phyloP scores from a whole-genome alignment of 108 stramenopile species.

The Cyclotella choctawhatcheeana region DNA sequence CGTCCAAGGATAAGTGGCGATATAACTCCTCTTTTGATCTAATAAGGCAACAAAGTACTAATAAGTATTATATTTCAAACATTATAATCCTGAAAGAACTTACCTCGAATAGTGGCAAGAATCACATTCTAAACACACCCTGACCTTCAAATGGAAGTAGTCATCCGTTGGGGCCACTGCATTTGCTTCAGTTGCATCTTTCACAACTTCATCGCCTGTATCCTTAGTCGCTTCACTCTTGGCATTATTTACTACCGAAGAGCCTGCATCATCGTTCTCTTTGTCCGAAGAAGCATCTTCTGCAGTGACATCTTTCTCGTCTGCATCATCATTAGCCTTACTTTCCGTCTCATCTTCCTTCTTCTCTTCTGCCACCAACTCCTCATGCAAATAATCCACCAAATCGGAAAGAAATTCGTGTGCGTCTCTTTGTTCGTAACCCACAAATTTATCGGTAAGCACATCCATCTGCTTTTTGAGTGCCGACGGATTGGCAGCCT shows the following conservation, averaged over 20 bases:
- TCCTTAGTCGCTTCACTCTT: background rate
- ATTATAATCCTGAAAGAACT: slow-evolving; percentile 5
- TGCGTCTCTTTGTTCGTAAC: slow-evolving; percentile 81
- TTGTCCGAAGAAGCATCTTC: slow-evolving; percentile 7
- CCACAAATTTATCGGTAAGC: slow-evolving; percentile 63
- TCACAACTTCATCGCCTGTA: background rate
- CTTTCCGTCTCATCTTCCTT: background rate
- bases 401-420: slow-evolving; percentile 79
- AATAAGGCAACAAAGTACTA: too few species aligned
- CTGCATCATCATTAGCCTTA: too few species aligned
- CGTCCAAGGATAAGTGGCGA: slow-evolving; percentile 74
- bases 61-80: too few species aligned
- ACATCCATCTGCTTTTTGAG: slow-evolving; percentile 73
- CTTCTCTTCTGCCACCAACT: slow-evolving; percentile 38
- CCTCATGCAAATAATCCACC: slow-evolving; percentile 77
- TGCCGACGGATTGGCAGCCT: slow-evolving; percentile 46
- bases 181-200: background rate
- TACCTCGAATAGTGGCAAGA: slow-evolving; percentile 73
- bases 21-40: slow-evolving; percentile 83
- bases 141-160: slow-evolving; percentile 72
- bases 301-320: background rate
- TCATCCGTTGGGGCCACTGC: slow-evolving; percentile 60
- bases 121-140: slow-evolving; percentile 74
- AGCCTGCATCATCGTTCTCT: slow-evolving; percentile 15
- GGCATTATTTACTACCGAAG: background rate